A percentile compares a stretch with the other conserved stretches of the same genome.
phyloP scores from a whole-genome alignment of 2,329 filamentous ascomycete genomes.

The Colletotrichum plurivorum region DNA sequence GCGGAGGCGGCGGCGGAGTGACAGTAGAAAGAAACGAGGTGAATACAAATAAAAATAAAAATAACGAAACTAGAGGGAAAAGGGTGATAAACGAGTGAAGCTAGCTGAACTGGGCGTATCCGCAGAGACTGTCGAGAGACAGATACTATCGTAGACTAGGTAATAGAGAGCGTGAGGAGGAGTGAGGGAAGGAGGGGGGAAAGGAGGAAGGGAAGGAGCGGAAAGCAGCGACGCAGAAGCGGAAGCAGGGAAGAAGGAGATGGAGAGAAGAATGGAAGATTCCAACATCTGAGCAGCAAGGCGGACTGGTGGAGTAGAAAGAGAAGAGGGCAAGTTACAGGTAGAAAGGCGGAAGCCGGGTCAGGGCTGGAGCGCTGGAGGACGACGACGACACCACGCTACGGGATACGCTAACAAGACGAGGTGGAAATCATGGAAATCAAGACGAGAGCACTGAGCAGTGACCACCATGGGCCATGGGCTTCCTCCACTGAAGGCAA shows the following conservation, averaged over 20 bases:
- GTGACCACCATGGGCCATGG: too few relatives aligned
- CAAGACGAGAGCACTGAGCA: not conserved
- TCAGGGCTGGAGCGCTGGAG: slow-evolving; percentile 6
- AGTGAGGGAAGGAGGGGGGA: not conserved
- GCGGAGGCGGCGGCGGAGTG: slow-evolving; percentile 2
- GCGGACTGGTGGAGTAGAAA: slow-evolving; percentile 17
- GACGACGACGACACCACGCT: not conserved
- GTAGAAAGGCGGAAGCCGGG: slow-evolving; percentile 29
- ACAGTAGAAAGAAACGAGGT: not conserved
- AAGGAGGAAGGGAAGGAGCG: slow-evolving; percentile 5
- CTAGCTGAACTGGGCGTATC: slow-evolving; percentile 8
- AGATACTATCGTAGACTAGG: too few relatives aligned
- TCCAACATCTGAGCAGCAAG: slow-evolving; percentile 8
- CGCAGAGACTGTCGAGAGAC: not conserved
- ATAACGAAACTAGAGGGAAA: not conserved
- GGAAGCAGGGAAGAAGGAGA: slow-evolving; percentile 11
- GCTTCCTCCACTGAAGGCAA: too few relatives aligned
- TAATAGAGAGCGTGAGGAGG: not conserved
- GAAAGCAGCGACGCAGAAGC: not conserved
- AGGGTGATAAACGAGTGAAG: slow-evolving; percentile 17
- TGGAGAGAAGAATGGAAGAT: slow-evolving; percentile 6
- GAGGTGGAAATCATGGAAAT: not conserved
- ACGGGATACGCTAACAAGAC: too few relatives aligned
- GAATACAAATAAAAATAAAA: slow-evolving; percentile 3
- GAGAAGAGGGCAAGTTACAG: slow-evolving; percentile 30